Percentiles rank a stretch among this genome's conserved stretches.
phyloP scores from a whole-genome alignment of 352 stramenopile genomes.

The Globisporangium carolinianum region DNA sequence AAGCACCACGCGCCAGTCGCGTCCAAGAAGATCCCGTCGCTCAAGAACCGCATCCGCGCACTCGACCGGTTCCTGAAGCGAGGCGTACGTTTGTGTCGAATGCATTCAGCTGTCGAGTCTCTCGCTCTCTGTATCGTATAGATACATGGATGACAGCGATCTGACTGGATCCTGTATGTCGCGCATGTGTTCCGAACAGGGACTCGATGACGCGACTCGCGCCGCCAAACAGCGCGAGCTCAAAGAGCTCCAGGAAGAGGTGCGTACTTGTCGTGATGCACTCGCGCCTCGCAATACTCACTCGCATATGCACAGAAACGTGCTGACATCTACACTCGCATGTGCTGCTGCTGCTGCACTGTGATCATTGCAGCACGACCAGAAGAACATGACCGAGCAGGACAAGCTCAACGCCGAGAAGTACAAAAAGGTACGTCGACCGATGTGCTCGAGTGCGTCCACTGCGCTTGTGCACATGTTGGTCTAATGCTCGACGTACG shows the following conservation, averaged over 20 bases:
- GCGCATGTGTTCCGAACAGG: constrained; percentile 10
- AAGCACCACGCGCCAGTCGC: constrained; percentile 25
- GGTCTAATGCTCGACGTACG: too few relatives aligned
- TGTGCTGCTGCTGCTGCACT: background rate
- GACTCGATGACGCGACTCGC: constrained; percentile 31
- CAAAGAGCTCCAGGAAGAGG: constrained; percentile 37
- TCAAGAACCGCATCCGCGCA: constrained; percentile 80
- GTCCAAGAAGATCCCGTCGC: constrained; percentile 64
- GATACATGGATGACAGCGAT: too few relatives aligned
- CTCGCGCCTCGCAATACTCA: too few relatives aligned
- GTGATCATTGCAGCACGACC: constrained; percentile 18
- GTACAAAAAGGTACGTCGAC: constrained; percentile 59
- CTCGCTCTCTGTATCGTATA: too few relatives aligned
- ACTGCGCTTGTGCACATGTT: background rate
- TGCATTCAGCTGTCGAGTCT: background rate
- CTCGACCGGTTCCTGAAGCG: constrained; percentile 77
- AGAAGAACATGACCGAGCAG: constrained; percentile 38
- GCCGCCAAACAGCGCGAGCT: constrained; percentile 45
- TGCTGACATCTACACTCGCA: background rate
- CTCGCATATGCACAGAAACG: too few relatives aligned
- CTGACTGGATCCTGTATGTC: too few relatives aligned
- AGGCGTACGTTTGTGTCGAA: constrained; percentile 21
- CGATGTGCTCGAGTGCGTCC: background rate
- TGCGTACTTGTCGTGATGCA: background rate
- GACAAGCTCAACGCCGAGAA: constrained; percentile 76